Percentiles rank a stretch among this genome's conserved stretches.
phyloP scores from a whole-genome alignment of 2,329 filamentous ascomycete species.

The Bipolaris cookei region DNA sequence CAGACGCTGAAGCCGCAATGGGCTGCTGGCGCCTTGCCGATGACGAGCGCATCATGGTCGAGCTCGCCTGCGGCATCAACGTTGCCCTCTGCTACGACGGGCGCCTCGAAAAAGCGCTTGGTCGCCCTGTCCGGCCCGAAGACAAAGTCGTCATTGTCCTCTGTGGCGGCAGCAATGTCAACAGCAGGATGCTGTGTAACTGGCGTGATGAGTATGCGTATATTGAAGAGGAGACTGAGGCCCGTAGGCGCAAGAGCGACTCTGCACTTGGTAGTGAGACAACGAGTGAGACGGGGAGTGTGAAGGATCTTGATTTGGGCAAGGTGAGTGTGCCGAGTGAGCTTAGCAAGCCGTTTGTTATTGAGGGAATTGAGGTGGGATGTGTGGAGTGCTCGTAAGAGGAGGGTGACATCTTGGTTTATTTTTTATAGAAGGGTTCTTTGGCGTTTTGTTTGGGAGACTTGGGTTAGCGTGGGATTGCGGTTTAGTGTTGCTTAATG shows the following conservation, averaged over 20 bases:
- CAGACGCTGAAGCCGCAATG: constrained; percentile 78
- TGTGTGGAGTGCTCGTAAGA: constrained; percentile 13
- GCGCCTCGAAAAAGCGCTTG: constrained; percentile 62
- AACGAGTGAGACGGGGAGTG: constrained; percentile 20
- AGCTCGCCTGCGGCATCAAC: constrained; percentile 83
- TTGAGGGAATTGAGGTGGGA: constrained; percentile 23
- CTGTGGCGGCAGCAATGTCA: constrained; percentile 70
- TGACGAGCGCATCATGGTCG: constrained; percentile 80
- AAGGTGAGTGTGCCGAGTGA: constrained; percentile 20
- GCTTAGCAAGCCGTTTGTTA: constrained; percentile 23
- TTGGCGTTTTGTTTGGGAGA: not conserved
- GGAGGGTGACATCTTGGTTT: not conserved
- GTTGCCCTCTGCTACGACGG: constrained; percentile 72
- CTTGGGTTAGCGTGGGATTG: not conserved
- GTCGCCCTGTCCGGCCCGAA: constrained; percentile 67
- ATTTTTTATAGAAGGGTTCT: not conserved
- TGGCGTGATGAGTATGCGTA: constrained; percentile 54
- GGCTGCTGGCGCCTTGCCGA: constrained; percentile 79
- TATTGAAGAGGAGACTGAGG: constrained; percentile 26
- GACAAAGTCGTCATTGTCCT: constrained; percentile 83
- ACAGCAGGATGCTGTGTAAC: constrained; percentile 57
- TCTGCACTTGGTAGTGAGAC: constrained; percentile 26
- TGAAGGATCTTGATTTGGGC: constrained; percentile 11
- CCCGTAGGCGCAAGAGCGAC: constrained; percentile 23
- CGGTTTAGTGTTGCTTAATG: not conserved